Evolutionary conservation across 306 rosid species (phyloP).

Genomic region (Cotoneaster glaucophyllus): DNA sequence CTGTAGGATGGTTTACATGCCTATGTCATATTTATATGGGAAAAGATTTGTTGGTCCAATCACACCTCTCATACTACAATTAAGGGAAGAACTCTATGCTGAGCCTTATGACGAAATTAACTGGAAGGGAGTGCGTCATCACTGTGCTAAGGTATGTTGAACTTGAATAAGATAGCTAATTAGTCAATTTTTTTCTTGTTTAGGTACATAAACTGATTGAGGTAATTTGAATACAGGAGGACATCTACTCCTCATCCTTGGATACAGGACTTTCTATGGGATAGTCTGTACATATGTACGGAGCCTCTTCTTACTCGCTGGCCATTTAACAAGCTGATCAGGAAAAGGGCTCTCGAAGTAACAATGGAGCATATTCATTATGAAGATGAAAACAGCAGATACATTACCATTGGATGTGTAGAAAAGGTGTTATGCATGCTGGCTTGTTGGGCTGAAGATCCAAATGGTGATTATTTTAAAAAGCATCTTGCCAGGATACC

Average conservation of each 20-base stretch:
- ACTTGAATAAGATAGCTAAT: neutral
- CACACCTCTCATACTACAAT: conserved; percentile 54
- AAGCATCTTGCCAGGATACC: conserved; percentile 30
- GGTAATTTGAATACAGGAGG: conserved; percentile 36
- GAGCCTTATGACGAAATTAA: conserved; percentile 40
- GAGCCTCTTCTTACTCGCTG: conserved; percentile 44
- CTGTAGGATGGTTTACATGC: conserved; percentile 60
- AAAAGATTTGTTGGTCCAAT: conserved; percentile 61
- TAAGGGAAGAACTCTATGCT: conserved; percentile 46
- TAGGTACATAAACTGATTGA: neutral
- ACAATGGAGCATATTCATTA: neutral
- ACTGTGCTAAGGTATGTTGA: conserved; percentile 39
- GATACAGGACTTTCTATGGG: conserved; percentile 65
- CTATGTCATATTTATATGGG: conserved; percentile 69
- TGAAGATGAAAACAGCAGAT: conserved; percentile 64
- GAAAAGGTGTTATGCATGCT: conserved; percentile 39
- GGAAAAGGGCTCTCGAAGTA: no score
- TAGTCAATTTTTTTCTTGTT: no score
- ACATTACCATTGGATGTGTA: conserved; percentile 51
- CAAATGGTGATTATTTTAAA: conserved; percentile 28
- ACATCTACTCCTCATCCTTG: conserved; percentile 52
- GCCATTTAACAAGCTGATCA: no score
- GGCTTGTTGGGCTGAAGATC: conserved; percentile 31
- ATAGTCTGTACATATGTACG: conserved; percentile 37
- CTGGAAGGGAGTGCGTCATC: conserved; percentile 55